A percentile compares a stretch with the other conserved stretches of the same genome.
phyloP scores from a whole-genome alignment of 1,139 yeast species.

The Candida gigantensis region DNA sequence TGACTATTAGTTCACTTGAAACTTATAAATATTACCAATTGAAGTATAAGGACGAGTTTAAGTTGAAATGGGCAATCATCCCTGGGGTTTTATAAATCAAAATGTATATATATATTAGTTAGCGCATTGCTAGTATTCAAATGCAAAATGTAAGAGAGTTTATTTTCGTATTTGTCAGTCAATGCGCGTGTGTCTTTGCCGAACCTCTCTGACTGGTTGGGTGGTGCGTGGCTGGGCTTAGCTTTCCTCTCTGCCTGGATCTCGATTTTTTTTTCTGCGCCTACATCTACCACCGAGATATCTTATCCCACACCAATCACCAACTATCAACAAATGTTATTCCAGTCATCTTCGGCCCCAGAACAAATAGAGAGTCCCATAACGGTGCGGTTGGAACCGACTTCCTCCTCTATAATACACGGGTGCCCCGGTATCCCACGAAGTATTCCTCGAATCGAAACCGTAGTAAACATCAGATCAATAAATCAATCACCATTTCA shows the following conservation, averaged over 20 bases:
- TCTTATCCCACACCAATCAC: neutral
- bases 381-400: constrained; percentile 42
- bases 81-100: constrained; percentile 22
- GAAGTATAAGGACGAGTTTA: constrained; percentile 24
- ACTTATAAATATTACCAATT: constrained; percentile 53
- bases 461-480: constrained; percentile 43
- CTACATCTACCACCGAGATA: neutral
- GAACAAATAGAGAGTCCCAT: constrained; percentile 26
- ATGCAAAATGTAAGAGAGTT: too few species aligned
- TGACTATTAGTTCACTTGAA: constrained; percentile 64
- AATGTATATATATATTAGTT: neutral
- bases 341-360: constrained; percentile 12
- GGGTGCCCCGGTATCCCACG: constrained; percentile 70
- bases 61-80: constrained; percentile 20
- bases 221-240: too few species aligned
- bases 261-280: neutral
- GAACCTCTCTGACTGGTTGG: too few species aligned
- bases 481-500: constrained; percentile 39
- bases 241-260: too few species aligned
- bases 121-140: neutral
- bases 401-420: constrained; percentile 47
- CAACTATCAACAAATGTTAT: constrained; percentile 7
- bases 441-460: constrained; percentile 53
- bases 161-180: too few species aligned
- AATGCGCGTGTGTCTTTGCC: too few species aligned